phyloP scores from a whole-genome alignment of 495 filamentous ascomycete genomes.

The Trichoderma reesei region DNA sequence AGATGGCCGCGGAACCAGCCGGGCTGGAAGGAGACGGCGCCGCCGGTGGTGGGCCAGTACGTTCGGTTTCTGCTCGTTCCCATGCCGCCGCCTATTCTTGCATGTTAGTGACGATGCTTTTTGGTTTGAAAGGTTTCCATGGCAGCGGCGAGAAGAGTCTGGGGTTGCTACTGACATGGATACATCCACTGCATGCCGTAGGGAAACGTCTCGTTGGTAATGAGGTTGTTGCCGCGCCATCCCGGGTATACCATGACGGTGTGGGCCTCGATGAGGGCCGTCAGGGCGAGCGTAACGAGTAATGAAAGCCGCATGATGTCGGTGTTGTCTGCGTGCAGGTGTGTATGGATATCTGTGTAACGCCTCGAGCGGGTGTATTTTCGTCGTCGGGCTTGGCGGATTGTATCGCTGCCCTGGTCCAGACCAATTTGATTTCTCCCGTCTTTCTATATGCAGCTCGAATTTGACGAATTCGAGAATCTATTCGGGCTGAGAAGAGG shows the following conservation, averaged over 20 bases:
- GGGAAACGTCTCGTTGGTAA: conserved; percentile 68
- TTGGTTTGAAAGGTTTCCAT: conserved; percentile 7
- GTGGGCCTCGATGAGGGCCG: conserved; percentile 59
- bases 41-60: conserved; percentile 80
- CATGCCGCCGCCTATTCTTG: conserved; percentile 70
- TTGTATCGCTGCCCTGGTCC: background rate
- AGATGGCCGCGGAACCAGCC: conserved; percentile 91
- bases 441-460: background rate
- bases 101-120: conserved; percentile 9
- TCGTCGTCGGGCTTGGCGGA: background rate
- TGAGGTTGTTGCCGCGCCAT: conserved; percentile 88
- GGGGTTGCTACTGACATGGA: conserved; percentile 61
- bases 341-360: background rate
- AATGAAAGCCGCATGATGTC: conserved; percentile 38
- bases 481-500: no score
- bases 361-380: background rate
- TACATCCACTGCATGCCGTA: conserved; percentile 98
- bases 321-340: background rate
- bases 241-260: conserved; percentile 87
- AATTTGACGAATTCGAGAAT: no score
- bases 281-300: conserved; percentile 38
- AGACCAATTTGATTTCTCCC: background rate
- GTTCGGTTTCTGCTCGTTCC: conserved; percentile 71
- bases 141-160: background rate
- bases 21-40: conserved; percentile 78